Conservation (phyloP, 495 filamentous ascomycete species). For the Penicillium cinerascens region DNA sequence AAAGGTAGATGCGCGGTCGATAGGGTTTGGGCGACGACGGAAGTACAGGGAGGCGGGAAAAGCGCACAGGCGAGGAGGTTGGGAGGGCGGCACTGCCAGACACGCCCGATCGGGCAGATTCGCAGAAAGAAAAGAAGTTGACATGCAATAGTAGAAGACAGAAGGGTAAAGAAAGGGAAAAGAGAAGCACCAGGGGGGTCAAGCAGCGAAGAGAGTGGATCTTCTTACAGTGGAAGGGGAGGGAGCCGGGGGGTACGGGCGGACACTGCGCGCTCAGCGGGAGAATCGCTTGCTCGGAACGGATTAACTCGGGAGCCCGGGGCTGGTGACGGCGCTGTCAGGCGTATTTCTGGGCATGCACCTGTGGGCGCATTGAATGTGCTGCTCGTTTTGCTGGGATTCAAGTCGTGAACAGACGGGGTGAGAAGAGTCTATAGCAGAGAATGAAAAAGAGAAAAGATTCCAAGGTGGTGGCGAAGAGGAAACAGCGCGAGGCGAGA, state of each 20-base stretch:
- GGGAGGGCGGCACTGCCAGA: slow-evolving; percentile 16
- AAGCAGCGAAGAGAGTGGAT: slow-evolving; percentile 27
- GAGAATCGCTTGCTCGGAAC: slow-evolving; percentile 47
- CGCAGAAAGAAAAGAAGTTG: slow-evolving; percentile 6
- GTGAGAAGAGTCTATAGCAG: slow-evolving; percentile 2
- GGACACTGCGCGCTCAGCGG: slow-evolving; percentile 26
- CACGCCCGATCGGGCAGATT: slow-evolving; percentile 25
- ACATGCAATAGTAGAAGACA: slow-evolving; percentile 10
- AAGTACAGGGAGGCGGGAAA: slow-evolving; percentile 31
- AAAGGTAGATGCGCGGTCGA: slow-evolving; percentile 27
- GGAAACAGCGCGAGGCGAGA: slow-evolving; percentile 7
- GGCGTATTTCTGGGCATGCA: slow-evolving; percentile 46
- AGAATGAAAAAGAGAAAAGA: slow-evolving; percentile 4
- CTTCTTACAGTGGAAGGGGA: slow-evolving; percentile 32
- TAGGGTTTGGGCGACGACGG: slow-evolving; percentile 34
- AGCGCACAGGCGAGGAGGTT: slow-evolving; percentile 30
- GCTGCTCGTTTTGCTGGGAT: not conserved
- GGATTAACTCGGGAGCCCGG: slow-evolving; percentile 38
- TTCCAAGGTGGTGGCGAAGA: not conserved
- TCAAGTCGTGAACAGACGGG: not conserved
- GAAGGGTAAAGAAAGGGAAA: slow-evolving; percentile 10
- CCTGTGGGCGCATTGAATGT: slow-evolving; percentile 5
- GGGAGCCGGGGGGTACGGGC: slow-evolving; percentile 30
- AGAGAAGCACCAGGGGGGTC: slow-evolving; percentile 9
- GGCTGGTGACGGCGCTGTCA: slow-evolving; percentile 38